Evolutionary conservation across 2,329 filamentous ascomycete species (phyloP).

Genomic region (Aspergillus sp.): DNA sequence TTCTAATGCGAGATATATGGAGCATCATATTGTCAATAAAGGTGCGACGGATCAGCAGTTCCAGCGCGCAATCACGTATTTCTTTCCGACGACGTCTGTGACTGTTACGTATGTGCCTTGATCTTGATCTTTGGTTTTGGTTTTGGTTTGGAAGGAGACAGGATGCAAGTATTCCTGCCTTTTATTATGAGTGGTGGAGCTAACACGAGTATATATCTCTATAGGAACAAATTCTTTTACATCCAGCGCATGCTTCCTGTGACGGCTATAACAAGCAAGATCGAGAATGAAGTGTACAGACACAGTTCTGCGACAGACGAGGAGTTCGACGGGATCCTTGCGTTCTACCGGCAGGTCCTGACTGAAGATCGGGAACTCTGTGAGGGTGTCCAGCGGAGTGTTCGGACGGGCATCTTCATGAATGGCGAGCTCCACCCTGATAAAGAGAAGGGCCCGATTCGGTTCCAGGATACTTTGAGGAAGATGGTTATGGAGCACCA

Average conservation of each 20-base stretch:
- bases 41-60: constrained; percentile 52
- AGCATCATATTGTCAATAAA: constrained; percentile 50
- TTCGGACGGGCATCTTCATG: constrained; percentile 60
- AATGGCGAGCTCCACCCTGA: constrained; percentile 63
- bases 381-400: constrained; percentile 58
- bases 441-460: constrained; percentile 55
- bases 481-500: constrained; percentile 50
- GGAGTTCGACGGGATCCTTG: constrained; percentile 57
- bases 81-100: constrained; percentile 44
- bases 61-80: constrained; percentile 33
- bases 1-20: constrained; percentile 44
- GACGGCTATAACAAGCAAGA: constrained; percentile 51
- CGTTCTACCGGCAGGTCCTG: constrained; percentile 64
- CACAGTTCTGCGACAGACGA: constrained; percentile 59
- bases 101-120: constrained; percentile 30
- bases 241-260: constrained; percentile 62
- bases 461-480: constrained; percentile 54
- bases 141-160: no score
- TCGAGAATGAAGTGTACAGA: constrained; percentile 64
- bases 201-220: constrained; percentile 12
- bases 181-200: no score
- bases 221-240: constrained; percentile 58
- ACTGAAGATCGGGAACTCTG: constrained; percentile 64
- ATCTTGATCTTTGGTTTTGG: no score
- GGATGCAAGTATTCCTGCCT: no score